Base-by-base conservation (phyloP, 371 early-diverging fungal species). In the Mortierella sp. region DNA sequence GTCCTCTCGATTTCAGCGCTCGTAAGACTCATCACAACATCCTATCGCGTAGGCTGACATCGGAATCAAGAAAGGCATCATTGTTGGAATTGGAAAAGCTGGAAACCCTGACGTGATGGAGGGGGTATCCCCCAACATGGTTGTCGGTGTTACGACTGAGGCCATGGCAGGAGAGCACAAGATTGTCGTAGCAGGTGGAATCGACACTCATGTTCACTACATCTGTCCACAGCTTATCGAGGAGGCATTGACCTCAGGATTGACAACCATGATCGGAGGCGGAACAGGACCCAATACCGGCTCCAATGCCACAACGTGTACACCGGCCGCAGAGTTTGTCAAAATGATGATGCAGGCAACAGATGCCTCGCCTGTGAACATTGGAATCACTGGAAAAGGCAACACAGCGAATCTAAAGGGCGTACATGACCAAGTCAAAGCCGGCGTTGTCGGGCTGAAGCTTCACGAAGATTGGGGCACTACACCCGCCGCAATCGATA, bases 101-200 rank as follows among this genome's bases (percentile, higher is more conserved):
- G 98, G 98, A n/a, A 97, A 96, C 80, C 98, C 96, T 1, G 94
- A 94, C 72, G 90, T 94, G n/a, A 96, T 95, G 96, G 94, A 90
- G 26, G 93, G 89, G 23, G 94, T 97, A 5, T 90, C 92, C 9
- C 89, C 90, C 10, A 94, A 94, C 16, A 94, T 97, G 95, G 69
- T 90, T 27, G 89, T 94, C 19, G 96, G 96, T 51, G 90, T 88
- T 3, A 80, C 89, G 10, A 97, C 98, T 4, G 98, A 97, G 72
- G 95, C 92, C 10, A 82, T 96, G 64, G 91, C 95, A 9, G 96
- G 92, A 19, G 96, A 97, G 78, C 94, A 95, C 34, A 83, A 86
- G 63, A 95, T 97, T 30, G 88, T 96, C 55, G 95, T 95, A 0
- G 98, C 98, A 9, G 98, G 96, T 23, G 95, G 90, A 34, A 88